Percentiles rank a stretch among this genome's conserved stretches.
phyloP scores from a whole-genome alignment of 352 stramenopile genomes.

The Globisporangium perplexum region DNA sequence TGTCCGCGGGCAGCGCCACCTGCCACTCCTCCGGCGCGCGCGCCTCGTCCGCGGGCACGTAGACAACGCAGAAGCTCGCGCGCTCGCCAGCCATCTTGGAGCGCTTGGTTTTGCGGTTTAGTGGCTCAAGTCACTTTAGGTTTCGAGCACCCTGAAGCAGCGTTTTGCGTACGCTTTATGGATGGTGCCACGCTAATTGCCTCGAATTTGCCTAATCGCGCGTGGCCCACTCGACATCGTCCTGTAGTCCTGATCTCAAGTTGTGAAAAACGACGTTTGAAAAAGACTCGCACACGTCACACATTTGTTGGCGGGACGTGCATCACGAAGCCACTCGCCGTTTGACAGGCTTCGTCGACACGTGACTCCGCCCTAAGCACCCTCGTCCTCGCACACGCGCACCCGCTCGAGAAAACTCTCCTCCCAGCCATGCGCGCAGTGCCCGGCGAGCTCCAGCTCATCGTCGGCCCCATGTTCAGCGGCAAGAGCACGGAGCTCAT shows the following conservation, averaged over 20 bases:
- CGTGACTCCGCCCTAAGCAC: too few relatives aligned
- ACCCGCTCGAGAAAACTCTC: too few relatives aligned
- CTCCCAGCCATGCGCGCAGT: constrained; percentile 15
- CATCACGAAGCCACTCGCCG: neutral
- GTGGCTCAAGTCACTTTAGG: neutral
- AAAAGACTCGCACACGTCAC: neutral
- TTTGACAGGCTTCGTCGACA: constrained; percentile 1
- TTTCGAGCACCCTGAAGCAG: neutral
- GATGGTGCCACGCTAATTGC: neutral
- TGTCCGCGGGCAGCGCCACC: constrained; percentile 61
- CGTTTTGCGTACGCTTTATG: neutral
- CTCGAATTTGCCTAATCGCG: neutral
- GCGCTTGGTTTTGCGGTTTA: neutral
- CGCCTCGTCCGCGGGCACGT: constrained; percentile 46
- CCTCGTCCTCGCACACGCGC: too few relatives aligned
- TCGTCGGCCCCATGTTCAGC: constrained; percentile 86
- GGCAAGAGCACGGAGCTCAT: constrained; percentile 87
- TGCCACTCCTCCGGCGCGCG: constrained; percentile 69
- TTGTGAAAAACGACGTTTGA: neutral
- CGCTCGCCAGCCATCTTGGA: constrained; percentile 52
- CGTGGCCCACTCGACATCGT: neutral
- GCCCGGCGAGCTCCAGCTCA: constrained; percentile 68
- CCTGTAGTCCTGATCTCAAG: neutral
- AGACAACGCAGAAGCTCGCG: constrained; percentile 71
- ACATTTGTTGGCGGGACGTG: constrained; percentile 1